A percentile compares a stretch with the other conserved stretches of the same genome.
Evolutionary conservation across 2,329 filamentous ascomycete genomes (phyloP).

Genomic region (Myriosclerotinia curreyana): DNA sequence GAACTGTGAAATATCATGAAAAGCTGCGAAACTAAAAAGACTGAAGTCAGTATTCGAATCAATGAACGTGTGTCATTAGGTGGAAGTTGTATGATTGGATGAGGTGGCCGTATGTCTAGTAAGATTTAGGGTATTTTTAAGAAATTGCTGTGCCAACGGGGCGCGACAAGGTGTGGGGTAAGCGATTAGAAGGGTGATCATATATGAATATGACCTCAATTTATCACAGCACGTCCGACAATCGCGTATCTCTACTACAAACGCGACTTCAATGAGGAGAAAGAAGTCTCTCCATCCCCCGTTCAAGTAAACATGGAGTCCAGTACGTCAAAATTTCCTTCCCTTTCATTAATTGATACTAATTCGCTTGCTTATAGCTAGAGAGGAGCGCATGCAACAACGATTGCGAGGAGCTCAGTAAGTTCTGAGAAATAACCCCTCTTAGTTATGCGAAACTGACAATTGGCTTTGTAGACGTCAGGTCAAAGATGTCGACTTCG

Average conservation of each 20-base stretch:
- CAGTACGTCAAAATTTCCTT: background rate
- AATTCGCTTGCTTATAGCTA: slow-evolving; percentile 42
- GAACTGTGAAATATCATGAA: background rate
- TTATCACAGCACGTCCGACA: background rate
- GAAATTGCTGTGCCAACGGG: background rate
- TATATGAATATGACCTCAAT: background rate
- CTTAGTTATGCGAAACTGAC: slow-evolving; percentile 41
- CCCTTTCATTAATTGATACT: slow-evolving; percentile 3
- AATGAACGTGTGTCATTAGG: background rate
- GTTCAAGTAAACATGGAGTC: slow-evolving; percentile 18
- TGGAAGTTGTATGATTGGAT: background rate
- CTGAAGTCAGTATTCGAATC: background rate
- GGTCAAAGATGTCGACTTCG: slow-evolving; percentile 59
- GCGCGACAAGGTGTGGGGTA: background rate
- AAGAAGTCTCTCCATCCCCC: background rate
- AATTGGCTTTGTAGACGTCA: slow-evolving; percentile 44
- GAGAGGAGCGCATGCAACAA: slow-evolving; percentile 61
- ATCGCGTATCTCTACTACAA: background rate
- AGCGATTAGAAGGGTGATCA: background rate
- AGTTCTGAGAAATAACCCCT: slow-evolving; percentile 31
- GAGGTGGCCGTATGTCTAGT: background rate
- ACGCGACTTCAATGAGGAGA: slow-evolving; percentile 19
- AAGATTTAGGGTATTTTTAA: background rate
- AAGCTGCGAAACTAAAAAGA: background rate
- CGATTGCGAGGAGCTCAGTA: slow-evolving; percentile 64